Evolutionary conservation across 176 grass and related monocot genomes (phyloP), one percentile per base, ranked within the genome.

Genomic region (Leersia perrieri): DNA sequence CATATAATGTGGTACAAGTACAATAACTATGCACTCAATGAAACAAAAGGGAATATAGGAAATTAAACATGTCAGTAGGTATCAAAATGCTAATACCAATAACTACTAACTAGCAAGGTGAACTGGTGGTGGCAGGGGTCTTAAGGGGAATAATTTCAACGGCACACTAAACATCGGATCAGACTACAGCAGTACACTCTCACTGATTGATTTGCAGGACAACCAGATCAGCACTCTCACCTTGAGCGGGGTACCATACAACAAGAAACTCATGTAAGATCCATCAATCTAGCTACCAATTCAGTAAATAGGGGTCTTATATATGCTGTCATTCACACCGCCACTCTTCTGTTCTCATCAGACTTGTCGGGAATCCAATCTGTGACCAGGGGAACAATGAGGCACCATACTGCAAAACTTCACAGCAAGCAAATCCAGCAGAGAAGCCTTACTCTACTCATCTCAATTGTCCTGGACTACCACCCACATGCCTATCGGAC

Each of bases 131-230:
- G 47, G 47, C 47, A 97, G 95, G 89, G 92, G 60, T 74, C 77
- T 97, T 66, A 74, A 61, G 25, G 58, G 77, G 9, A 97, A 97
- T 65, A 47, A 5, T 35, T 92, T 97, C 26, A 97, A 94, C 1
- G 95, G 92, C 31, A 94, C 95, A 2, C 60, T 97, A 31, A 38
- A 38, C 11, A 89, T 51, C 92, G 42, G 85, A 51, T 51, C 90
- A 14, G 73, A 74, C 28, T 90, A 80, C 74, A 73, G 92, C 34
- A 78, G 49, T 68, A 83, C 80, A 42, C 95, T 97, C 34, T 44
- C 78, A 38, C 28, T 80, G 23, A 92, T 97, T 58, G 95, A 97
- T 90, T 60, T 97, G 39, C 92, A 55, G 20, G 79, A 92, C 60
- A 97, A 97, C 40, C 0, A 87, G 0, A 97, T 97, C 5, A 36